These are phyloP conservation scores for Gossypioides kirkii DNA, from an alignment of 345 rosid genomes.

Conservation along the genomic window DNA sequence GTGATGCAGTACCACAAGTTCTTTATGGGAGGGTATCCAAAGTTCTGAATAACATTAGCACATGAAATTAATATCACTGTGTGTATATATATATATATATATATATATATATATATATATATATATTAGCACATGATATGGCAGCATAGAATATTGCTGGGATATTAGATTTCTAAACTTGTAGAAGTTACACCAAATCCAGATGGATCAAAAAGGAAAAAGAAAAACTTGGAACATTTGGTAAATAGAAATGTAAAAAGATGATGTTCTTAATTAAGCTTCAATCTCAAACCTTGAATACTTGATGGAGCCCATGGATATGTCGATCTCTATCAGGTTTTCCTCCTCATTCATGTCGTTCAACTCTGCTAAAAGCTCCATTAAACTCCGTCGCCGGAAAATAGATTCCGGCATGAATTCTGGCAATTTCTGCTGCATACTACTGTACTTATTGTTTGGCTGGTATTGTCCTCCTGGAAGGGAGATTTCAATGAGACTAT, in stretches of 20 bases:
- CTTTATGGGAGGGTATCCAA: conserved; percentile 37
- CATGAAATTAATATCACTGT: too few relatives aligned
- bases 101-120: too few relatives aligned
- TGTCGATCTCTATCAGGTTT: conserved; percentile 81
- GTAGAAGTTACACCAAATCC: conserved; percentile 21
- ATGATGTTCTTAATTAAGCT: conserved; percentile 5
- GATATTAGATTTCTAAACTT: neutral
- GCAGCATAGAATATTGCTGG: neutral
- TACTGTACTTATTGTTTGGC: conserved; percentile 14
- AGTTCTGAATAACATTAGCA: conserved; percentile 11
- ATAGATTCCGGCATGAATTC: conserved; percentile 28
- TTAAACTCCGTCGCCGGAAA: conserved; percentile 30
- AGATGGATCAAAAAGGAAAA: conserved; percentile 26
- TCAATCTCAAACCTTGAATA: conserved; percentile 67
- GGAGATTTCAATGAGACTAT: conserved; percentile 64
- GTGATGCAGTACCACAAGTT: conserved; percentile 3
- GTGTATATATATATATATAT: too few relatives aligned
- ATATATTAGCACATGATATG: conserved; percentile 2
- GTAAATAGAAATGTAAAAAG: neutral
- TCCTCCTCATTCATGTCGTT: conserved; percentile 68
- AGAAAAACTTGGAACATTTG: conserved; percentile 7
- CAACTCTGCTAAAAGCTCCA: conserved; percentile 47
- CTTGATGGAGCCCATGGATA: conserved; percentile 74
- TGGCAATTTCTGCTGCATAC: conserved; percentile 25
- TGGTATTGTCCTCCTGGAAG: conserved; percentile 57